Base-by-base conservation (phyloP, 495 filamentous ascomycete genomes). In the Elaphomyces granulatus region DNA sequence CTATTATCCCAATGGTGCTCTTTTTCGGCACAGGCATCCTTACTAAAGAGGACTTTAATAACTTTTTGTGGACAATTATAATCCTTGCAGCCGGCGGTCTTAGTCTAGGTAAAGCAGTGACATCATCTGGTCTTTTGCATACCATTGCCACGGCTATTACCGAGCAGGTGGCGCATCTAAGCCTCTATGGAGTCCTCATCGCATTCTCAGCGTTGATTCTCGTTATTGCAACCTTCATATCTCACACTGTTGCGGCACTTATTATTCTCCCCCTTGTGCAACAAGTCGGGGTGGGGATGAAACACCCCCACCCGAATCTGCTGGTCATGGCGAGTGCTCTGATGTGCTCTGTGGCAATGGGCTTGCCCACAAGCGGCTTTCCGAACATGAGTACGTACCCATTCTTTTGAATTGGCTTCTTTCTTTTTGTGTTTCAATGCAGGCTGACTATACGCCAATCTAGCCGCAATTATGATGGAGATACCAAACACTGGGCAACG, bases 41-140 rank as follows among this genome's bases (percentile, higher is more conserved):
- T 9, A 99, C 87, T 19, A 99, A 99, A 57, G 90, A 96, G 61
- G 90, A 99, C 56, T 99, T 99, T 54, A 99, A 99, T 67, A 99
- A 99, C 54, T 99, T 99, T 62, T 80, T 95, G 21, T 99, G 90
- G 90, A 99, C 90, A 18, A 96, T 99, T 60, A 96, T 99, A 64
- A 95, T 99, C 50, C 78, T 99, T 15, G 90, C 90, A 0, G 90
- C 92, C 12, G 90, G 90, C 31, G 90, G 90, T 2, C 64, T 99
- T 8, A 81, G 87, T 3, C 78, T 99, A 1, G 90, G 90, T 31
- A 95, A 94, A 59, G 84, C 92, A 0, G 90, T 99, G 48, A 88
- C 83, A 37, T 86, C 80, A 7, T 94, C 87, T 0, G 90, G 90
- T 0, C 66, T 99, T n/a, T 70, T 99, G 38, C 81, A 94, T 50